phyloP scores from a whole-genome alignment of 2,329 filamentous ascomycete genomes.

The Clarireedia paspali region DNA sequence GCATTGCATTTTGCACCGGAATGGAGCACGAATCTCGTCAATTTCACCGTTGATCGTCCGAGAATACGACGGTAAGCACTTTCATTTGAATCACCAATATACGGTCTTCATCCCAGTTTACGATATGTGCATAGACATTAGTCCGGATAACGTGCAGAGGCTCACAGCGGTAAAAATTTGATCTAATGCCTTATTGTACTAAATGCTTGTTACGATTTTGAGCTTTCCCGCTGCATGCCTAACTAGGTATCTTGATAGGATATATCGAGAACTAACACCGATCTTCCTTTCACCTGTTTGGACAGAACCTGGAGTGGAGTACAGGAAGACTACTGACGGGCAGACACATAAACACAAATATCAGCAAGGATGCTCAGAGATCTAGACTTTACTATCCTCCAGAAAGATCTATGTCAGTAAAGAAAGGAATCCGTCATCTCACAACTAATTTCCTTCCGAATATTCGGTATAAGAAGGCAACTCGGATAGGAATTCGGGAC shows the following conservation, averaged over 20 bases:
- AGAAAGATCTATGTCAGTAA: not conserved
- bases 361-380: not conserved
- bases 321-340: not conserved
- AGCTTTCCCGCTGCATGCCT: too few species aligned
- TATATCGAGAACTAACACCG: not conserved
- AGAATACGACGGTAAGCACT: slow-evolving; percentile 6
- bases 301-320: not conserved
- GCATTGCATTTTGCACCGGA: not conserved
- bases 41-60: not conserved
- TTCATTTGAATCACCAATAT: not conserved
- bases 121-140: not conserved
- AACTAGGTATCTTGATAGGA: not conserved
- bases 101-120: not conserved
- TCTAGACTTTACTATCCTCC: not conserved
- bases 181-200: too few species aligned
- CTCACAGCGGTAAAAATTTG: not conserved
- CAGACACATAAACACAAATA: not conserved
- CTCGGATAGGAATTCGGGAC: too few species aligned
- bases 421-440: too few species aligned
- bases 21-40: not conserved
- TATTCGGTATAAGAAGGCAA: not conserved
- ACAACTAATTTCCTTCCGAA: not conserved
- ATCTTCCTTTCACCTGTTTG: not conserved
- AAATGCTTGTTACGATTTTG: too few species aligned
- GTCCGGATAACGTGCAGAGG: not conserved